Percentiles rank a stretch among this genome's conserved stretches.
Evolutionary conservation across 169 alveolate genomes (phyloP).

Genomic region (Eimeria necatrix): DNA sequence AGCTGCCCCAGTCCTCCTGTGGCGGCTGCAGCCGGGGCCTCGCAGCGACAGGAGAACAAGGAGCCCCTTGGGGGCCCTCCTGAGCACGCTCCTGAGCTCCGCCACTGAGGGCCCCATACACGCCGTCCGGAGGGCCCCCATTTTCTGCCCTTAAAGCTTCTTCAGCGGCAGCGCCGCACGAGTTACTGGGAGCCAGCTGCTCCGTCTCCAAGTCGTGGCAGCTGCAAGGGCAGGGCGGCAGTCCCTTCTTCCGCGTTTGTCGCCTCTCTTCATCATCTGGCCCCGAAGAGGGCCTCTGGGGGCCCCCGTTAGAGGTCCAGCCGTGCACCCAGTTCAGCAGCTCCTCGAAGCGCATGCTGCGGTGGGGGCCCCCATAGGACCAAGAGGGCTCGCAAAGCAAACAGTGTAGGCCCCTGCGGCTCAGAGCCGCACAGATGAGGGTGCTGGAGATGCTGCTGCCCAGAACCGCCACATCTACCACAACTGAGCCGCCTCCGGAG

Average conservation of each 20-base stretch:
- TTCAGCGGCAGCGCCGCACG: too few relatives aligned
- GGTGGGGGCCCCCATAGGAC: slow-evolving; percentile 72
- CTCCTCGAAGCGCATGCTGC: slow-evolving; percentile 61
- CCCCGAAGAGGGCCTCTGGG: slow-evolving; percentile 12
- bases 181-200: too few relatives aligned
- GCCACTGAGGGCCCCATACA: not conserved
- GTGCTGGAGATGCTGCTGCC: slow-evolving; percentile 45
- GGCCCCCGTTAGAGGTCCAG: slow-evolving; percentile 3
- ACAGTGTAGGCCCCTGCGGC: slow-evolving; percentile 62
- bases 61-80: slow-evolving; percentile 44
- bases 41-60: not conserved
- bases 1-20: not conserved
- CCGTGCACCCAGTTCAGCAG: slow-evolving; percentile 62
- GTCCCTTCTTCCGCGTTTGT: slow-evolving; percentile 50
- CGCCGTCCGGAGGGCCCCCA: not conserved
- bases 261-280: slow-evolving; percentile 47
- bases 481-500: slow-evolving; percentile 39
- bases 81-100: not conserved
- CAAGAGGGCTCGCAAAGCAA: slow-evolving; percentile 49
- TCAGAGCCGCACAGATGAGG: slow-evolving; percentile 52
- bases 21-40: not conserved
- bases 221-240: slow-evolving; percentile 58
- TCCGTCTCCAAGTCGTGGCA: not conserved
- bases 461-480: slow-evolving; percentile 25
- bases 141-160: not conserved